Base-by-base conservation (phyloP, 2,329 filamentous ascomycete genomes). In the Sarocladiaceae sp. region DNA sequence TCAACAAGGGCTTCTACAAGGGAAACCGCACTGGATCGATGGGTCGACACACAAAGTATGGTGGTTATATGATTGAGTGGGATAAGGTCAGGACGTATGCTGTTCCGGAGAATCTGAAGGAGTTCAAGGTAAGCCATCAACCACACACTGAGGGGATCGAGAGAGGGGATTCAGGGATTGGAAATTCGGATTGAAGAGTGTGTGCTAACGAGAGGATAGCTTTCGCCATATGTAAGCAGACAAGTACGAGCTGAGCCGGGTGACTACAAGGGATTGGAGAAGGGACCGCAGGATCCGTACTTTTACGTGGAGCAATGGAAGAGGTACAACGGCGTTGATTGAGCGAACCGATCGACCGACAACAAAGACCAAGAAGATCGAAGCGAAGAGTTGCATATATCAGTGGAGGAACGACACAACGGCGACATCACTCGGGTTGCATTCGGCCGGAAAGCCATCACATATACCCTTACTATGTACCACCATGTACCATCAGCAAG, bases 1-100 rank as follows among this genome's bases (percentile, higher is more conserved):
- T 93, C 67, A 88, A 87, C 68, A 90, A 90, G 66, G 93, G 92
- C 60, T 99, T 86, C 82, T 99, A 99, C 83, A 97, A 97, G 79
- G 94, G 94, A 66, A 97, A 88, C 62, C 80, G 92, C 44, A 87
- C 90, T 1, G 94, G 94, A 2, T 84, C 88, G 37, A 91, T 95
- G 84, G 94, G 94, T 68, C 73, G 77, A 13, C 90, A 95, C 72
- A 92, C 88, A 52, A 88, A 88, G 67, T 82, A 84, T 66, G 94
- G 93, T 69, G 86, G 86, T 49, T 99, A 94, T 70, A 69, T 84
- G 44, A 85, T 97, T 59, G 88, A 97, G 59, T 96, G 81, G 79
- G 71, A 77, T 52, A 96, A 95, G 73, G 90, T 97, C 64, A 86
- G 93, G 70, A 96, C 92, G 52, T 99, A 91, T 68, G 87, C 88